Conservation (phyloP, 1,284 basidiomycete genomes). For the Inonotus hispidus region DNA sequence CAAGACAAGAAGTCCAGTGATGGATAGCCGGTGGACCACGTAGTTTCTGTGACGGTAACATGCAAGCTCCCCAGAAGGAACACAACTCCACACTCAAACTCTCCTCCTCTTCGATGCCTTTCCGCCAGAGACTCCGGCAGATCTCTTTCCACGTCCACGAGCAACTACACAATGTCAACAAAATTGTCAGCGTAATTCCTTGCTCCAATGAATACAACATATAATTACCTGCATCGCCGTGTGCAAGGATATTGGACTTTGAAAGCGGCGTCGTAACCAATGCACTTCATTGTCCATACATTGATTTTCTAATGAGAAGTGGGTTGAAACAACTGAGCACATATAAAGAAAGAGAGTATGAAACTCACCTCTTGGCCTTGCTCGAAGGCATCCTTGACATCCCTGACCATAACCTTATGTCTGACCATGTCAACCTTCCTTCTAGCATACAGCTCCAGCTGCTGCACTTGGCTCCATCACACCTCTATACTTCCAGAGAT, state of each 20-base stretch:
- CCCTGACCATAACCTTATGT: neutral
- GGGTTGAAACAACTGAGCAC: neutral
- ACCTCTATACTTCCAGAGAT: slow-evolving; percentile 19
- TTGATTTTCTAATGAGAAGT: slow-evolving; percentile 23
- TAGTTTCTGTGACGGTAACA: no score
- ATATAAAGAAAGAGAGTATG: neutral
- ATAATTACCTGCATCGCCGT: neutral
- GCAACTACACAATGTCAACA: no score
- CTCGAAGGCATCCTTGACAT: neutral
- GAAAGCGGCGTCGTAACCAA: slow-evolving; percentile 28
- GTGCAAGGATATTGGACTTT: slow-evolving; percentile 15
- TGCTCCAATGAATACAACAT: neutral
- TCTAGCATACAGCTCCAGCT: slow-evolving; percentile 18
- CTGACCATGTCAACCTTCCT: neutral
- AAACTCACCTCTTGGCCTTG: neutral
- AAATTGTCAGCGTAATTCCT: no score
- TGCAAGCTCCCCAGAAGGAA: no score
- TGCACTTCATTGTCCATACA: slow-evolving; percentile 30
- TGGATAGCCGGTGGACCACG: no score
- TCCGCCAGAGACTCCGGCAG: no score
- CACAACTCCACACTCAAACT: no score
- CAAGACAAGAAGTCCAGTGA: no score
- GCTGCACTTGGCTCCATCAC: slow-evolving; percentile 22
- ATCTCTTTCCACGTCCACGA: no score
- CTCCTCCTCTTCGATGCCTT: no score